Evolutionary conservation across 495 filamentous ascomycete species (phyloP), one percentile per base, ranked within the genome.

Genomic region (Penicillium malachiteum): DNA sequence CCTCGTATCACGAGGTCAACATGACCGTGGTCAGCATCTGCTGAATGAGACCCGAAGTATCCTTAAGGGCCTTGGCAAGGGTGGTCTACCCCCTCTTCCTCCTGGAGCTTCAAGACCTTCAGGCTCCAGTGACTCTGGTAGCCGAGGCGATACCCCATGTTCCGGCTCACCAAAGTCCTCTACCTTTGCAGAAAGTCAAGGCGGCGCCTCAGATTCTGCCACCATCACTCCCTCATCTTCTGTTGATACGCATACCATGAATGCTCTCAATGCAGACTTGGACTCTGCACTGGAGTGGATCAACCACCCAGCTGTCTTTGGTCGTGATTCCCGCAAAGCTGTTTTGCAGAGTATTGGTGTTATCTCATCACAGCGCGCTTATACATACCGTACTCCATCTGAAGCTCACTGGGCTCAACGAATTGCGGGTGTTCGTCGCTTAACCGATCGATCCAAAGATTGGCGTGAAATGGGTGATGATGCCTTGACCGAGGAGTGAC

Each of bases 221-320:
- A 83, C 83, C 34, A 86, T 89, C 64, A 84, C 81, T 0, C 85
- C 87, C 7, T 78, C 84, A 7, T 80, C 84, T 3, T 86, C 88
- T 9, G 91, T 97, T 51, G 92, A 96, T 63, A 64, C 78, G 5
- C 73, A 79, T 31, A 94, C 90, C 4, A 89, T 97, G 63, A 78
- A 82, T 16, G 95, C 95, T 5, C 84, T 99, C 13, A 94, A 97
- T 64, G 84, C 88, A 5, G 94, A 97, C 63, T 81, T 99, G 8
- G 89, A 97, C 66, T 79, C 89, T 9, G 86, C 88, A n/a, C 78
- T 99, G n/a, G 94, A 99, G 70, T 99, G 94, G 94, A 97, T 99
- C 68, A 90, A 87, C 62, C 95, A 99, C 66, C 95, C 94, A 6
- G 93, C 93, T 1, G 89, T 97, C 7, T 99, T 99, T 62, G 84